Evolutionary conservation across 176 grass and related monocot genomes (phyloP).

Genomic region (Avena eriantha): DNA sequence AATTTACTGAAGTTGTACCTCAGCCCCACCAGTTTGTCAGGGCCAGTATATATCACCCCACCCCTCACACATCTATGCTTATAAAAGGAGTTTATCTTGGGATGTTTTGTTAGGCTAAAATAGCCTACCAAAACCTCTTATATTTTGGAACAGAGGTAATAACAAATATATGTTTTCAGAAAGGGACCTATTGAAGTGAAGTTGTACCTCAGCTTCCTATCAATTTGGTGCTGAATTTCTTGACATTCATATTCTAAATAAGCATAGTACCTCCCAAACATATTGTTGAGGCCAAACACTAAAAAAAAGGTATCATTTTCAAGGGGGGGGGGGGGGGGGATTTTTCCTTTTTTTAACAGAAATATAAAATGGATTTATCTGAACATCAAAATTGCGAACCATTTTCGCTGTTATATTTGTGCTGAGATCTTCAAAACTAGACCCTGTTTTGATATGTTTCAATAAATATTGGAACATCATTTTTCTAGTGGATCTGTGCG

Average conservation of each 20-base stretch:
- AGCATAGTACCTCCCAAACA: not conserved
- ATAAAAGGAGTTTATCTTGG: not conserved
- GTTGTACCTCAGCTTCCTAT: not conserved
- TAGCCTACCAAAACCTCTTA: too few relatives aligned
- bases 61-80: slow-evolving; percentile 2
- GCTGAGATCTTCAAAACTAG: not conserved
- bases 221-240: not conserved
- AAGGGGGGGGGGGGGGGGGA: not conserved
- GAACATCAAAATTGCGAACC: not conserved
- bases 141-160: not conserved
- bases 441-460: not conserved
- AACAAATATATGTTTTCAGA: not conserved
- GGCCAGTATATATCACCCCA: not conserved
- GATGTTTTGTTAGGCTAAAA: too few relatives aligned
- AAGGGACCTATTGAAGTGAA: slow-evolving; percentile 16
- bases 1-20: slow-evolving; percentile 10
- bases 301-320: not conserved
- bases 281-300: not conserved
- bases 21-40: not conserved
- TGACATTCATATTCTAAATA: slow-evolving; percentile 12
- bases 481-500: not conserved
- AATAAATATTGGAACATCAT: not conserved
- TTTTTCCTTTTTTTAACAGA: too few relatives aligned
- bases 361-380: not conserved
- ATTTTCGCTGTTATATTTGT: not conserved